These are phyloP conservation scores for Sphaerosporella brunnea DNA, from an alignment of 495 filamentous ascomycete genomes.

Conservation along the genomic window DNA sequence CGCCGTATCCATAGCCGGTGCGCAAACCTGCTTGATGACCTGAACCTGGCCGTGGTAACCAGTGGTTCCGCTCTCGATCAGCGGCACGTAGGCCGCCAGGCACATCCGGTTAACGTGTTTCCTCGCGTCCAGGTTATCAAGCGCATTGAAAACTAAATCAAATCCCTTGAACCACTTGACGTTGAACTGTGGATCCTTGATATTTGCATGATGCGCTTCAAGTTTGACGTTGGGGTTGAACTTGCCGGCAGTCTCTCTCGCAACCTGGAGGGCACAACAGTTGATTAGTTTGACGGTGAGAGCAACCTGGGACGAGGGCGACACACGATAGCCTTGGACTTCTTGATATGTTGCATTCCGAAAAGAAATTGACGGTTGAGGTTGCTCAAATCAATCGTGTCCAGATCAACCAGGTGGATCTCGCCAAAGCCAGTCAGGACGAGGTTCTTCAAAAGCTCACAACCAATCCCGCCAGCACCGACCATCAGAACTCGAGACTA, in stretches of 20 bases:
- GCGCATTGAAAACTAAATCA: conserved; percentile 79
- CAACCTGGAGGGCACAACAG: too few species aligned
- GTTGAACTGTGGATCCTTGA: conserved; percentile 83
- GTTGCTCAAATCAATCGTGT: conserved; percentile 96
- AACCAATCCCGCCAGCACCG: conserved; percentile 91
- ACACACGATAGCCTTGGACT: conserved; percentile 79
- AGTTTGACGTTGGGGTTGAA: conserved; percentile 86
- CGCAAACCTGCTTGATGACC: conserved; percentile 63
- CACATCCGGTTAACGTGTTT: conserved; percentile 98
- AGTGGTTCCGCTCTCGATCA: conserved; percentile 94
- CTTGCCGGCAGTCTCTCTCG: conserved; percentile 74
- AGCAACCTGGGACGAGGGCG: conserved; percentile 1
- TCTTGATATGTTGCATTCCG: conserved; percentile 92
- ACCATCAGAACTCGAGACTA: conserved; percentile 86
- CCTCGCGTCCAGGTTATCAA: conserved; percentile 88
- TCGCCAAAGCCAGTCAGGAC: conserved; percentile 86
- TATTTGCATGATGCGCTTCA: conserved; percentile 82
- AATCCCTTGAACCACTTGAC: conserved; percentile 79
- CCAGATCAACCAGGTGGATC: conserved; percentile 89
- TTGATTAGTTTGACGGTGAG: too few species aligned
- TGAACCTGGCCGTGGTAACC: conserved; percentile 98
- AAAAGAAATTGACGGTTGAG: conserved; percentile 98
- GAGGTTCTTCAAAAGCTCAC: conserved; percentile 93
- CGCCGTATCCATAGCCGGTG: not conserved
- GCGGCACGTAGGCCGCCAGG: conserved; percentile 67